These are phyloP conservation scores for Dictyostelium citrinum DNA, from an alignment of 78 protist species.

Conservation along the genomic window DNA sequence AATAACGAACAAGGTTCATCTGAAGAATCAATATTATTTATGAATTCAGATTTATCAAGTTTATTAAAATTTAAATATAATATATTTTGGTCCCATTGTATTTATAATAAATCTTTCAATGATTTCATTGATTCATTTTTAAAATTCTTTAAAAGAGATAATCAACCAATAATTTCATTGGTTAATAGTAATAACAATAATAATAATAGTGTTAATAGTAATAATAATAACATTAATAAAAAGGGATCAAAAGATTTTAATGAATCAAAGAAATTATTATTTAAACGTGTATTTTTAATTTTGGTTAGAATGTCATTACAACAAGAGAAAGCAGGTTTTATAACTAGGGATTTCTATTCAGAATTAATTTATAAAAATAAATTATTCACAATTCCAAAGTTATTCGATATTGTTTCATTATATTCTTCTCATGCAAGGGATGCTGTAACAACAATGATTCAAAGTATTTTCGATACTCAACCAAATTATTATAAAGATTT, in stretches of 20 bases:
- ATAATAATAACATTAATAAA: background rate
- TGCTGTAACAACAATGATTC: background rate
- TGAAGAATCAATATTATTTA: conserved; percentile 5
- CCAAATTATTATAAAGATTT: conserved; percentile 13
- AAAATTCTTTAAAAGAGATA: background rate
- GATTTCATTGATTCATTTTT: conserved; percentile 44
- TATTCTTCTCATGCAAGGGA: background rate
- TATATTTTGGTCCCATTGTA: conserved; percentile 43
- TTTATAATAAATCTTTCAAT: background rate
- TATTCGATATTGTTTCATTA: conserved; percentile 33
- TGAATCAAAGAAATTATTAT: conserved; percentile 6
- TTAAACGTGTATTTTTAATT: conserved; percentile 2
- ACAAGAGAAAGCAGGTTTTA: conserved; percentile 28
- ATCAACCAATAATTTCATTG: background rate
- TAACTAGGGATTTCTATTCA: conserved; percentile 27
- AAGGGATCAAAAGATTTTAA: conserved; percentile 4
- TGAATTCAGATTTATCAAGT: conserved; percentile 37
- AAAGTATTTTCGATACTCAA: conserved; percentile 29
- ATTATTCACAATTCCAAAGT: conserved; percentile 35
- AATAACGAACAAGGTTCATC: background rate
- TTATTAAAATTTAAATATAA: conserved; percentile 35
- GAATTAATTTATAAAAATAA: background rate
- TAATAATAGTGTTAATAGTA: background rate
- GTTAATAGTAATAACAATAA: background rate
- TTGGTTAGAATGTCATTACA: conserved; percentile 21